A percentile compares a stretch with the other conserved stretches of the same genome.
Conservation (phyloP, 768 basidiomycete genomes). For the Kwoniella sp. region DNA sequence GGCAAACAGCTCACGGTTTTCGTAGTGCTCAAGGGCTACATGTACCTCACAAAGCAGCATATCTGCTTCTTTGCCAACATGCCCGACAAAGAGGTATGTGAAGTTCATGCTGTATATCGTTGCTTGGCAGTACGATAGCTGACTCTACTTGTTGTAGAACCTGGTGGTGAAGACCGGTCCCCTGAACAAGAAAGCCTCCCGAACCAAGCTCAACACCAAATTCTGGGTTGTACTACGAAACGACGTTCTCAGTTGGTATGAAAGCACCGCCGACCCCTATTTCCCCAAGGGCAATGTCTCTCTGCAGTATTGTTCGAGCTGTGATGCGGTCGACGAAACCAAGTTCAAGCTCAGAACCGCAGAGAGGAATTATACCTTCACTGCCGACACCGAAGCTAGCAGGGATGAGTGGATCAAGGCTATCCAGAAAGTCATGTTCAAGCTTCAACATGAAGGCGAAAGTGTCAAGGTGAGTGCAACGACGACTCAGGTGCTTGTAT, state of each 20-base stretch:
- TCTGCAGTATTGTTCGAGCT: conserved; percentile 85
- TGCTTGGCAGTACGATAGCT: background rate
- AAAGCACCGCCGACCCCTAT: conserved; percentile 92
- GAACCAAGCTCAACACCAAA: conserved; percentile 88
- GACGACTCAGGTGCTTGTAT: background rate
- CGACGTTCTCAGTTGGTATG: conserved; percentile 94
- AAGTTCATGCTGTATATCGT: background rate
- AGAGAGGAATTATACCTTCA: conserved; percentile 63
- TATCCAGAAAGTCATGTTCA: conserved; percentile 88
- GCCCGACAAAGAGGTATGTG: conserved; percentile 77
- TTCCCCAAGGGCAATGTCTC: conserved; percentile 97
- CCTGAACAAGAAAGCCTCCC: conserved; percentile 79
- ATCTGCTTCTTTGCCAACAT: conserved; percentile 96
- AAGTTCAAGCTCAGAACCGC: conserved; percentile 82
- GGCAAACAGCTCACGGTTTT: conserved; percentile 1
- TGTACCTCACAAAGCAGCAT: conserved; percentile 91
- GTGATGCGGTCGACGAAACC: conserved; percentile 75
- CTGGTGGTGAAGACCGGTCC: conserved; percentile 90
- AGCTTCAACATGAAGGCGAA: conserved; percentile 93
- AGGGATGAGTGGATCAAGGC: conserved; percentile 79
- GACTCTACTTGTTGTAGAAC: conserved; percentile 61
- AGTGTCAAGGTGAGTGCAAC: conserved; percentile 72
- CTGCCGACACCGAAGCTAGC: conserved; percentile 48
- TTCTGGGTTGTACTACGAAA: conserved; percentile 98
- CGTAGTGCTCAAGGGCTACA: conserved; percentile 90